Conservation (phyloP, 1,139 yeast species). For the Yamadazyma taylorii region DNA sequence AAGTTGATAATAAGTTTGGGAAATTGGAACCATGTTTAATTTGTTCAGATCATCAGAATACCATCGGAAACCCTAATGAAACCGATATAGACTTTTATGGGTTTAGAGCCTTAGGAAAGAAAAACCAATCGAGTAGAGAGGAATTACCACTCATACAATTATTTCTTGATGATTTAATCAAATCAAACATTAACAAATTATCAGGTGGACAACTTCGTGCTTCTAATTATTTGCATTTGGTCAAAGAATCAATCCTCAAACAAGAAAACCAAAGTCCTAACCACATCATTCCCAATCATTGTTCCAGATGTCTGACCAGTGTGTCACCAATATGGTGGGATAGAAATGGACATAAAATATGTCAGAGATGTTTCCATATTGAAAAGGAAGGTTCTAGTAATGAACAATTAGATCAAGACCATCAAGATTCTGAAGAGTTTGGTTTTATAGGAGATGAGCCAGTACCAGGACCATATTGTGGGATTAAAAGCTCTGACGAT, state of each 20-base stretch:
- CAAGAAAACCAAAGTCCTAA: conserved; percentile 3
- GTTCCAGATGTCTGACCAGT: conserved; percentile 25
- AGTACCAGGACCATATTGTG: conserved; percentile 34
- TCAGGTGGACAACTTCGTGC: conserved; percentile 38
- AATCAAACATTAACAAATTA: conserved; percentile 17
- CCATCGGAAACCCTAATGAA: no score
- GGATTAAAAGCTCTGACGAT: conserved; percentile 31
- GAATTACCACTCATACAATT: conserved; percentile 41
- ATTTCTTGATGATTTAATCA: conserved; percentile 43
- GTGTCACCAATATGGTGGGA: conserved; percentile 47
- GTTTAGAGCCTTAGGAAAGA: conserved; percentile 35
- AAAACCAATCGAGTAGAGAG: conserved; percentile 25
- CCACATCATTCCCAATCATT: conserved; percentile 9
- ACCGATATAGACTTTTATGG: no score
- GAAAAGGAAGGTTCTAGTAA: conserved; percentile 8
- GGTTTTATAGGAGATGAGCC: conserved; percentile 30
- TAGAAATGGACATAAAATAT: conserved; percentile 14
- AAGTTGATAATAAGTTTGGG: conserved; percentile 35
- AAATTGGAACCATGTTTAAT: conserved; percentile 41
- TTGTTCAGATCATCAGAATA: conserved; percentile 41
- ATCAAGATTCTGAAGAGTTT: conserved; percentile 14
- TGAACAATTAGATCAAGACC: conserved; percentile 8
- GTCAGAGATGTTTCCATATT: conserved; percentile 36
- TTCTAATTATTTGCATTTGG: conserved; percentile 23
- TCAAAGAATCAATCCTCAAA: conserved; percentile 1